Evolutionary conservation across 371 early-diverging fungal species (phyloP), one percentile per base, ranked within the genome.

Genomic region (Zopfochytrium polystomum): DNA sequence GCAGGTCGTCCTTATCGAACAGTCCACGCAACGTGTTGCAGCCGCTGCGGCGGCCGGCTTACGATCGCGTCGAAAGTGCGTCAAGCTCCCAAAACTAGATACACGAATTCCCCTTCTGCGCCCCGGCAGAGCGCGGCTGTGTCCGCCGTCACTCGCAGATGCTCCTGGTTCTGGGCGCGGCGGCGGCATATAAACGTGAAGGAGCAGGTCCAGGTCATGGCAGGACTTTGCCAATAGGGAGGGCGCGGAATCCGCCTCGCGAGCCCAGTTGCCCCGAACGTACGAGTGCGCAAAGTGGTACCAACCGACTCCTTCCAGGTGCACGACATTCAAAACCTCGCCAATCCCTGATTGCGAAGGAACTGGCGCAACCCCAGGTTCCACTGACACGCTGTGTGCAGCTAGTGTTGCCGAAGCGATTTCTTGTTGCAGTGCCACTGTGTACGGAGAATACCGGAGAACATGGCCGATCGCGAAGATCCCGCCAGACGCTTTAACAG

Each of bases 221-320:
- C 72, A 72, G 47, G 69, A 71, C 58, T 85, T 85, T 26, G 78
- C 75, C 81, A 85, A 77, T 30, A 85, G 65, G 2, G 78, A 72
- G 55, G 79, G 80, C 7, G 77, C 70, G 2, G 78, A 56, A 15
- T 72, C 64, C 3, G 68, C 65, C 55, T 78, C 76, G 29, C 72
- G 69, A 34, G 67, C 63, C 83, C 82, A 83, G 65, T 80, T 84
- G 1, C 85, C 85, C 3, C 84, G 63, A 11, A 84, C 84, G 52
- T 73, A 84, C 25, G 65, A 64, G 38, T 70, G 74, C 4, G 70
- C 72, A 71, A 75, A 83, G 73, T 85, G 74, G 59, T 68, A 80
- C 64, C 70, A 74, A 1, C 85, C 85, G 3, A 82, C 79, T 0
- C 80, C 78, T 52, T 79, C 79, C 33, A 75, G 33, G 55, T 80